Evolutionary conservation across 176 grass and related monocot species (phyloP).

Genomic region (Chrysopogon serrulatus): DNA sequence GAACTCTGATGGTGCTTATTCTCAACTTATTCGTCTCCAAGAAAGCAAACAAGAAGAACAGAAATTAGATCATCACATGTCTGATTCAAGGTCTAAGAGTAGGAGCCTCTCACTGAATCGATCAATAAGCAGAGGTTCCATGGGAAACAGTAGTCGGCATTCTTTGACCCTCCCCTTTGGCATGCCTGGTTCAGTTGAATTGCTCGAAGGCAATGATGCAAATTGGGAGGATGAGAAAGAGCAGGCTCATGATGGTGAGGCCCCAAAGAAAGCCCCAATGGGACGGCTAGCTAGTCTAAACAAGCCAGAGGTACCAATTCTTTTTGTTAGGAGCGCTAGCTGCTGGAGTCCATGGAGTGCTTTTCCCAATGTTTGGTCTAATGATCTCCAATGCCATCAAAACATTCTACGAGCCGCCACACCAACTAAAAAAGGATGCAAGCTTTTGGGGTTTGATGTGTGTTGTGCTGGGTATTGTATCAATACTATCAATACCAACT

Average conservation of each 20-base stretch:
- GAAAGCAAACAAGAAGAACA: constrained; percentile 48
- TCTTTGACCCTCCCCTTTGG: constrained; percentile 40
- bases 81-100: constrained; percentile 43
- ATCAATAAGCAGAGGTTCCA: constrained; percentile 46
- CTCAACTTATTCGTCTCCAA: constrained; percentile 61
- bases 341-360: constrained; percentile 62
- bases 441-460: constrained; percentile 88
- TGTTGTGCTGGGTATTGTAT: constrained; percentile 49
- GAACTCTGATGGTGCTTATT: constrained; percentile 68
- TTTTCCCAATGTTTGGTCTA: constrained; percentile 77
- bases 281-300: constrained; percentile 62
- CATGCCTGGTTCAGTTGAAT: constrained; percentile 24
- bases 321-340: constrained; percentile 72
- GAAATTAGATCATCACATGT: constrained; percentile 3
- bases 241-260: constrained; percentile 15
- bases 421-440: constrained; percentile 64
- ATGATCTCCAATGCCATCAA: constrained; percentile 56
- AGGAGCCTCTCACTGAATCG: constrained; percentile 46
- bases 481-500: constrained; percentile 47
- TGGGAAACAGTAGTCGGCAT: constrained; percentile 43
- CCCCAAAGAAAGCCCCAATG: constrained; percentile 47
- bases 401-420: constrained; percentile 59
- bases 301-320: constrained; percentile 73
- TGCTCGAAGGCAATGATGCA: constrained; percentile 22
- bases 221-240: constrained; percentile 16